Percentiles rank a stretch among this genome's conserved stretches.
These are phyloP conservation scores for Colletotrichum orbiculare DNA, from an alignment of 2,329 filamentous ascomycete genomes.

Conservation along the genomic window DNA sequence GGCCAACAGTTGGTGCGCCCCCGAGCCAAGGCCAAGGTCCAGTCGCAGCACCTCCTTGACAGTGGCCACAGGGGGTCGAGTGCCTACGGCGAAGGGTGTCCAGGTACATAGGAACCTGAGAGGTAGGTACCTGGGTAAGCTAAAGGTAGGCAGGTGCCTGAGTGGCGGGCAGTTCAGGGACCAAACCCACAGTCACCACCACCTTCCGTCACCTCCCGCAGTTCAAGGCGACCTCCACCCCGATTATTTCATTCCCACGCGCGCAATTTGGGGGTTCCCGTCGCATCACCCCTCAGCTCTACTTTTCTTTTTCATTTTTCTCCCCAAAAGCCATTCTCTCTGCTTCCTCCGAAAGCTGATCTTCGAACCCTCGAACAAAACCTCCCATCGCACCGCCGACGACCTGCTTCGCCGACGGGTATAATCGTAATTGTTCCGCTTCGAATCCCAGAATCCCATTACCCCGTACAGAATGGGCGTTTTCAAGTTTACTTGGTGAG, in stretches of 20 bases:
- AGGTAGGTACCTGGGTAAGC: too few relatives aligned
- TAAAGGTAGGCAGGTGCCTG: too few relatives aligned
- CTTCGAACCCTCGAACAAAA: not conserved
- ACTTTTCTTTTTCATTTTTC: slow-evolving; percentile 24
- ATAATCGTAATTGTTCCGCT: slow-evolving; percentile 16
- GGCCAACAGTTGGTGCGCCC: slow-evolving; percentile 4
- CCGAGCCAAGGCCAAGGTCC: not conserved
- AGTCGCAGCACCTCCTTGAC: too few relatives aligned
- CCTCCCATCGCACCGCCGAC: not conserved
- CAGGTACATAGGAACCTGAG: too few relatives aligned
- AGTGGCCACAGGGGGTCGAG: too few relatives aligned
- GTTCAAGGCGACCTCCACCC: slow-evolving; percentile 21
- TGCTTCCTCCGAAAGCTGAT: not conserved
- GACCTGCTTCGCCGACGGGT: slow-evolving; percentile 8
- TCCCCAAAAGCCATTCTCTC: not conserved
- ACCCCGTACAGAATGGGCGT: slow-evolving; percentile 31
- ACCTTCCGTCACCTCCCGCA: slow-evolving; percentile 8
- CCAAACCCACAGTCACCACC: slow-evolving; percentile 13
- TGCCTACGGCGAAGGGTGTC: too few relatives aligned
- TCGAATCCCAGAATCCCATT: slow-evolving; percentile 1
- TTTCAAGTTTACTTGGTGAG: slow-evolving; percentile 39
- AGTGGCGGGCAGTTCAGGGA: not conserved
- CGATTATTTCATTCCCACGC: slow-evolving; percentile 19
- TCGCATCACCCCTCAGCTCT: slow-evolving; percentile 9
- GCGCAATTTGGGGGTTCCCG: slow-evolving; percentile 29